These are phyloP conservation scores for Arthrobotrys pseudoclavata DNA, from an alignment of 2,329 filamentous ascomycete species.

Conservation along the genomic window DNA sequence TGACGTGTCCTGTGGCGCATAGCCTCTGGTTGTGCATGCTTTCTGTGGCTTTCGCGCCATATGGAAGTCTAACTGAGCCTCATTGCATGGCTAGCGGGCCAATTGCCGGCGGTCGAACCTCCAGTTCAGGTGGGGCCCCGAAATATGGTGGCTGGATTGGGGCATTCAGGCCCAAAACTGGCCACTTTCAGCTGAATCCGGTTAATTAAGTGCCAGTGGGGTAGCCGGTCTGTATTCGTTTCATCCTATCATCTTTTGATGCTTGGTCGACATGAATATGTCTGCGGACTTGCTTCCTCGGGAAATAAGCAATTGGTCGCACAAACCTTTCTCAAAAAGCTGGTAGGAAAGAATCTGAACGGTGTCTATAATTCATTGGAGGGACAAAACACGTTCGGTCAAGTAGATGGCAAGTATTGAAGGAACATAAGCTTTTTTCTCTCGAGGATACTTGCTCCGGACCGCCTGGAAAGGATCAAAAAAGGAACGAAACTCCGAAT, in stretches of 20 bases:
- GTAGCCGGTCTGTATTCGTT: constrained; percentile 16
- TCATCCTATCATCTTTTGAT: constrained; percentile 51
- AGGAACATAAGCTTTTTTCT: constrained; percentile 48
- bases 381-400: not conserved
- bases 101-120: constrained; percentile 44
- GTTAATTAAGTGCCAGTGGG: constrained; percentile 60
- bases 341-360: constrained; percentile 21
- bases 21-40: not conserved
- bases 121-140: constrained; percentile 51
- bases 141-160: constrained; percentile 59
- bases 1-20: constrained; percentile 60
- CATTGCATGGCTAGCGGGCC: constrained; percentile 40
- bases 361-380: constrained; percentile 13
- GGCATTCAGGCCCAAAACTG: constrained; percentile 25
- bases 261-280: constrained; percentile 40
- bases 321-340: constrained; percentile 29
- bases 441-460: constrained; percentile 16
- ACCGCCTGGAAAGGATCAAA: constrained; percentile 27
- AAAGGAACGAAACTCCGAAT: constrained; percentile 33
- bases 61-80: constrained; percentile 39
- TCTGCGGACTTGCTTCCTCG: constrained; percentile 20
- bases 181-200: constrained; percentile 59
- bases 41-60: constrained; percentile 42
- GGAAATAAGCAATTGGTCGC: constrained; percentile 22
- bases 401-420: constrained; percentile 12